Percentiles rank a stretch among this genome's conserved stretches.
These are phyloP conservation scores for Streptanthus diversifolius DNA, from an alignment of 345 rosid genomes.

Conservation along the genomic window DNA sequence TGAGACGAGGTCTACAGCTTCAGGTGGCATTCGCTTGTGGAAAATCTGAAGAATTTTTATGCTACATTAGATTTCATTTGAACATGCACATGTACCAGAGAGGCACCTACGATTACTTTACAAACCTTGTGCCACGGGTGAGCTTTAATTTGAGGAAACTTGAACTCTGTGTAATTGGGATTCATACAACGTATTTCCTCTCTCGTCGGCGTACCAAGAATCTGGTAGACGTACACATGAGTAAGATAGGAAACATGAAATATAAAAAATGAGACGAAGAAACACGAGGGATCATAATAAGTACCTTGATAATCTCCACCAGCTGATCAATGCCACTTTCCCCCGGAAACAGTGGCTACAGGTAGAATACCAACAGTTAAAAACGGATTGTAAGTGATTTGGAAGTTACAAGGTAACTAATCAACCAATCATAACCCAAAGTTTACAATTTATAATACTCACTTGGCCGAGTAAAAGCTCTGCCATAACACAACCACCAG, in stretches of 20 bases:
- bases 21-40: constrained; percentile 43
- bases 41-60: constrained; percentile 27
- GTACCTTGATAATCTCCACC: constrained; percentile 95
- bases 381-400: neutral
- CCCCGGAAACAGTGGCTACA: constrained; percentile 95
- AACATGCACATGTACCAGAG: constrained; percentile 10
- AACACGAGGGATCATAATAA: neutral
- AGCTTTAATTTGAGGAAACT: constrained; percentile 98
- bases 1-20: constrained; percentile 42
- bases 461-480: constrained; percentile 96
- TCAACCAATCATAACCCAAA: neutral
- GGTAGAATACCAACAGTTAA: constrained; percentile 11
- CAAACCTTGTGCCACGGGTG: constrained; percentile 95
- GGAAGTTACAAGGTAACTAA: neutral
- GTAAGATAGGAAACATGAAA: neutral
- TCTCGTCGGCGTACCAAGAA: constrained; percentile 92
- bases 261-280: neutral
- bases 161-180: constrained; percentile 91
- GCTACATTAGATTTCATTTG: constrained; percentile 17
- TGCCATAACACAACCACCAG: constrained; percentile 92
- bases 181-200: constrained; percentile 99
- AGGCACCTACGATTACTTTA: neutral
- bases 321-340: constrained; percentile 97
- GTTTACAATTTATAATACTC: constrained; percentile 31
- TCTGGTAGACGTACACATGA: constrained; percentile 40